Evolutionary conservation across 2,329 filamentous ascomycete genomes (phyloP).

Genomic region (Trichoderma cornu-damae): DNA sequence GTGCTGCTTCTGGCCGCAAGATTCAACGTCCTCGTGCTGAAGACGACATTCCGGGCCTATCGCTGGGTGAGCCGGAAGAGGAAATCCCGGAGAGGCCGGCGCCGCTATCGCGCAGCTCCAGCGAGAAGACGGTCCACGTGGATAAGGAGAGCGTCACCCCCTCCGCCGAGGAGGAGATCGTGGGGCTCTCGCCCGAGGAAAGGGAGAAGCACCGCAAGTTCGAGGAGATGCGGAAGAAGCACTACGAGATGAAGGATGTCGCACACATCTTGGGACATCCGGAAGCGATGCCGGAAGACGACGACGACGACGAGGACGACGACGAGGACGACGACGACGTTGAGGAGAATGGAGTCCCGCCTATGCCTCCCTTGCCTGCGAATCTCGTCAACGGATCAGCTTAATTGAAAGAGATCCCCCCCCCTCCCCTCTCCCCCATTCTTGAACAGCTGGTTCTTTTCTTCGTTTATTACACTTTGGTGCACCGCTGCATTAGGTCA

Average conservation of each 20-base stretch:
- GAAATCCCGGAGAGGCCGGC: slow-evolving; percentile 46
- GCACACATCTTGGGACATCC: slow-evolving; percentile 79
- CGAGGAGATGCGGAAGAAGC: slow-evolving; percentile 85
- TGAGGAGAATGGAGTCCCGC: slow-evolving; percentile 28
- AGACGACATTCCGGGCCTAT: slow-evolving; percentile 86
- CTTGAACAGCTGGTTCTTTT: neutral
- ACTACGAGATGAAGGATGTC: slow-evolving; percentile 98
- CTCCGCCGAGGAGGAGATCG: slow-evolving; percentile 51
- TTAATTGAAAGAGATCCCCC: slow-evolving; percentile 20
- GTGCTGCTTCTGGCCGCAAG: slow-evolving; percentile 28
- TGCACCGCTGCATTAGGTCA: slow-evolving; percentile 6
- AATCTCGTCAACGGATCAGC: slow-evolving; percentile 29
- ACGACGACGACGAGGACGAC: slow-evolving; percentile 56
- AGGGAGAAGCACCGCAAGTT: slow-evolving; percentile 88
- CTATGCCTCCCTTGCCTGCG: slow-evolving; percentile 42
- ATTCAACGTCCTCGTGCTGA: slow-evolving; percentile 39
- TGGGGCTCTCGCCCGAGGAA: slow-evolving; percentile 63
- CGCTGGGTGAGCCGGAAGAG: slow-evolving; percentile 88
- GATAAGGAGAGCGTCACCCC: slow-evolving; percentile 56
- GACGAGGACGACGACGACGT: slow-evolving; percentile 27
- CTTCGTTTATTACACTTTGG: neutral
- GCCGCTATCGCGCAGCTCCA: slow-evolving; percentile 35
- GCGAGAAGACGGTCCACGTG: slow-evolving; percentile 73
- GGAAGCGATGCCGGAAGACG: slow-evolving; percentile 59
- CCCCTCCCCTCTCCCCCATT: neutral